Evolutionary conservation across 139 green algal genomes (phyloP).

Genomic region (Pedinophyceae sp.): DNA sequence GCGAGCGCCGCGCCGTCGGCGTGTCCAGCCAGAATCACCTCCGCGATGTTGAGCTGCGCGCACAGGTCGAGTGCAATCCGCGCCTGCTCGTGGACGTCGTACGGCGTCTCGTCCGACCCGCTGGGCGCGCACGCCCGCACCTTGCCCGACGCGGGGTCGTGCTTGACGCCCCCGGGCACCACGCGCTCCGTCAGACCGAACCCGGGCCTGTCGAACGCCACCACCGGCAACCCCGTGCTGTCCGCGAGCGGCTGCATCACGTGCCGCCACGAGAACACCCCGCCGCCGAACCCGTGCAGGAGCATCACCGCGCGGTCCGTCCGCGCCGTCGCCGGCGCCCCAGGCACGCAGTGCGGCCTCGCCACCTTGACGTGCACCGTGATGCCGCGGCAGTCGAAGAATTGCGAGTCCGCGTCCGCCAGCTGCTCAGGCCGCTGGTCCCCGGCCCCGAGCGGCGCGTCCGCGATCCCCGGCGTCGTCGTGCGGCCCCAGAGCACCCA

Average conservation of each 20-base stretch:
- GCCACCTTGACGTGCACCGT: conserved; percentile 25
- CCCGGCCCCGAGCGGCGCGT: conserved; percentile 3
- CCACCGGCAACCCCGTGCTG: conserved; percentile 27
- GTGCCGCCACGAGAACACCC: conserved; percentile 58
- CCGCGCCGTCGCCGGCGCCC: neutral
- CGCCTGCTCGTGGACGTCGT: conserved; percentile 30
- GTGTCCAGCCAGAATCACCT: conserved; percentile 40
- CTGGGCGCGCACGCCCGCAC: too few species aligned
- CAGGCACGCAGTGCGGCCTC: conserved; percentile 1
- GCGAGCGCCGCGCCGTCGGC: conserved; percentile 49
- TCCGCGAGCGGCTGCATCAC: conserved; percentile 48
- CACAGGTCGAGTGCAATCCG: conserved; percentile 36
- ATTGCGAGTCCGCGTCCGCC: conserved; percentile 29
- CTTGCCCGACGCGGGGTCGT: too few species aligned
- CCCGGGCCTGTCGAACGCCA: conserved; percentile 40
- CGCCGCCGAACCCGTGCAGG: conserved; percentile 61
- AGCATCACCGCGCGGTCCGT: conserved; percentile 23
- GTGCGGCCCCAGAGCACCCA: neutral
- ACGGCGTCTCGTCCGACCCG: conserved; percentile 33
- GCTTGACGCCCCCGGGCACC: too few species aligned
- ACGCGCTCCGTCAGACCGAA: conserved; percentile 25
- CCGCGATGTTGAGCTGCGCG: conserved; percentile 18
- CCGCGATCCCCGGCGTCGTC: neutral
- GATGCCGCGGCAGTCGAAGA: conserved; percentile 27
- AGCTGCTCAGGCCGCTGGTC: conserved; percentile 24